phyloP scores from a whole-genome alignment of 2,329 filamentous ascomycete species.

The Macrophomina phaseolina region DNA sequence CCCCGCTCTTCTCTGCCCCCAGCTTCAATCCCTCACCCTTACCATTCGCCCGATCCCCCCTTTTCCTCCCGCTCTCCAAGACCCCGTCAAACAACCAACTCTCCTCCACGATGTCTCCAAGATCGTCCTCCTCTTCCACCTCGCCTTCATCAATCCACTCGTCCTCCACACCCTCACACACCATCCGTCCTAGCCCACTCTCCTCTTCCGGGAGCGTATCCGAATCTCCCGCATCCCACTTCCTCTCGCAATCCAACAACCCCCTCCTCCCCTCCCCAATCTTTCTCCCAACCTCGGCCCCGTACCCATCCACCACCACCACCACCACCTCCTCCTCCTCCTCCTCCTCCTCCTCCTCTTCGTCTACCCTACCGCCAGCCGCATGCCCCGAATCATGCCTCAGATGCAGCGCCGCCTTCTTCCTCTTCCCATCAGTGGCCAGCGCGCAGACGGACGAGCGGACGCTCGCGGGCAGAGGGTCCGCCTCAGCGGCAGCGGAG shows the following conservation, averaged over 20 bases:
- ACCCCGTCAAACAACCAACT: slow-evolving; percentile 1
- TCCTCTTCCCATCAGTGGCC: too few species aligned
- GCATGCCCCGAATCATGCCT: neutral
- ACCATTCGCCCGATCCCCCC: neutral
- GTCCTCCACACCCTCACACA: neutral
- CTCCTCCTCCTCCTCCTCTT: too few species aligned
- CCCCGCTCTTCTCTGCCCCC: neutral
- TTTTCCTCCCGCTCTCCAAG: neutral
- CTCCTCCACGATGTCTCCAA: neutral
- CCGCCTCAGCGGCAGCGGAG: neutral
- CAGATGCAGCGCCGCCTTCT: neutral
- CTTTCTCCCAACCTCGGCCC: neutral
- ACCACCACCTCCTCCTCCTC: too few species aligned
- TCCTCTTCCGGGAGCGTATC: too few species aligned
- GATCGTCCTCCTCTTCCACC: neutral
- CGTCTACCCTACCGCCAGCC: neutral
- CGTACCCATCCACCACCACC: neutral
- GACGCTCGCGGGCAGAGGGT: neutral
- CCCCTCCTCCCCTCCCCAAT: neutral
- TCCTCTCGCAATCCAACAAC: neutral
- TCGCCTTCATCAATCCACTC: neutral
- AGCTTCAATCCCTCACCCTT: neutral
- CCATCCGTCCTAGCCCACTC: neutral
- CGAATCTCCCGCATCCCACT: too few species aligned
- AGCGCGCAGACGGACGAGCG: neutral